Conservation (phyloP, 768 basidiomycete species). For the Lepiota subincarnata region DNA sequence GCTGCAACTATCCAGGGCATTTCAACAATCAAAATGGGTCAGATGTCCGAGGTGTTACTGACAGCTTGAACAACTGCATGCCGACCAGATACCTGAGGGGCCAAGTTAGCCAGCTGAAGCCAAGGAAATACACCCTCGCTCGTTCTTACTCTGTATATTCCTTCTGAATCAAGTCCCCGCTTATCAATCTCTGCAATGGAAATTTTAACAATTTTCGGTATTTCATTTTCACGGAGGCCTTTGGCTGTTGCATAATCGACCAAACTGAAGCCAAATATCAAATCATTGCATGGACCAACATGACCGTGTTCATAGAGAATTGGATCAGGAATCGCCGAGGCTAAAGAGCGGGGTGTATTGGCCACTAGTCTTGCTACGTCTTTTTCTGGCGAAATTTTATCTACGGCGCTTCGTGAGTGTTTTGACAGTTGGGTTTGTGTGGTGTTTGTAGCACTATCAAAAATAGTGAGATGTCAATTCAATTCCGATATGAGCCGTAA, state of each 20-base stretch:
- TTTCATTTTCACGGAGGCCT: slow-evolving; percentile 62
- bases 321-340: slow-evolving; percentile 64
- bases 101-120: slow-evolving; percentile 1
- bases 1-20: slow-evolving; percentile 57
- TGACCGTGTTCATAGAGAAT: slow-evolving; percentile 72
- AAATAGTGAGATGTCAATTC: neutral
- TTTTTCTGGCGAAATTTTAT: slow-evolving; percentile 64
- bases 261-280: slow-evolving; percentile 86
- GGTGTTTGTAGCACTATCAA: slow-evolving; percentile 62
- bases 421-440: slow-evolving; percentile 73
- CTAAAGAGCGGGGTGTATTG: slow-evolving; percentile 57
- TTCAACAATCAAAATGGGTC: neutral
- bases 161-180: slow-evolving; percentile 73
- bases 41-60: slow-evolving; percentile 16
- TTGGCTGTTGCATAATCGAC: slow-evolving; percentile 87
- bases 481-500: neutral
- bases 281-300: slow-evolving; percentile 82
- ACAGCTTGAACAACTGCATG: slow-evolving; percentile 84
- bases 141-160: slow-evolving; percentile 67
- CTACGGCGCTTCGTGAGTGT: slow-evolving; percentile 57
- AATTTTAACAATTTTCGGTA: slow-evolving; percentile 76
- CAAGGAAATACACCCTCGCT: neutral
- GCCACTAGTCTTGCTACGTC: slow-evolving; percentile 59
- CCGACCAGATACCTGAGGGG: slow-evolving; percentile 69
- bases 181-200: slow-evolving; percentile 82